These are phyloP conservation scores for Bothriochloa decipiens DNA, from an alignment of 176 grass and related monocot species.

Conservation along the genomic window DNA sequence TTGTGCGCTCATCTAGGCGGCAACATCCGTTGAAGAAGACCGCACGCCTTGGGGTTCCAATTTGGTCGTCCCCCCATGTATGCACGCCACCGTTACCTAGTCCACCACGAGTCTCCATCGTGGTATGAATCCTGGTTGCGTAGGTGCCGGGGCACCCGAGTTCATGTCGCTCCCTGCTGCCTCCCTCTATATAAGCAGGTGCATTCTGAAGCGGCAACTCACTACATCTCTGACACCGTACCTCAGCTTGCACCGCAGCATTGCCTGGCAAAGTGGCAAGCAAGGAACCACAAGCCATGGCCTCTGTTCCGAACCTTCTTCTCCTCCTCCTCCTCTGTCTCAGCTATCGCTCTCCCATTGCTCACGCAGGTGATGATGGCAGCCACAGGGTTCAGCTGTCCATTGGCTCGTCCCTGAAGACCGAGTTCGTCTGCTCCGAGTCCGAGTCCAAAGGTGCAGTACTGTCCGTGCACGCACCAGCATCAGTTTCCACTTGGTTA, in stretches of 20 bases:
- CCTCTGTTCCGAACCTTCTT: background rate
- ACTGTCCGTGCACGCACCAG: background rate
- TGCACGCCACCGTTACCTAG: background rate
- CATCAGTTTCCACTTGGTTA: background rate
- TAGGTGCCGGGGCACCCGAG: background rate
- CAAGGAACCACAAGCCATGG: slow-evolving; percentile 31
- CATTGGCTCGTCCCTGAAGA: background rate
- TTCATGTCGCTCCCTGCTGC: background rate
- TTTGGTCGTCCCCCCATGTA: background rate
- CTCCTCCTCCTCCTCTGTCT: slow-evolving; percentile 20
- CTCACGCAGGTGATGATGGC: background rate
- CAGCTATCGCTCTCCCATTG: background rate
- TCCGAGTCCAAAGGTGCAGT: slow-evolving; percentile 30
- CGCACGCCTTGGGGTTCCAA: background rate
- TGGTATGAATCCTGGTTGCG: background rate
- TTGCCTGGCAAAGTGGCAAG: background rate
- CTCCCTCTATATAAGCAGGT: slow-evolving; percentile 18
- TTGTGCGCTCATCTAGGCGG: slow-evolving; percentile 16
- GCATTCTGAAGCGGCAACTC: background rate
- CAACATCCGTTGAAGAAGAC: slow-evolving; percentile 19
- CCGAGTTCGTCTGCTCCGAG: slow-evolving; percentile 31
- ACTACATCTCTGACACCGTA: background rate
- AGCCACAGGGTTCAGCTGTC: slow-evolving; percentile 35
- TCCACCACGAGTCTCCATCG: slow-evolving; percentile 18
- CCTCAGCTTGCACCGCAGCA: background rate